A percentile compares a stretch with the other conserved stretches of the same genome.
These are phyloP conservation scores for Botrytis tulipae DNA, from an alignment of 2,329 filamentous ascomycete genomes.

Conservation along the genomic window DNA sequence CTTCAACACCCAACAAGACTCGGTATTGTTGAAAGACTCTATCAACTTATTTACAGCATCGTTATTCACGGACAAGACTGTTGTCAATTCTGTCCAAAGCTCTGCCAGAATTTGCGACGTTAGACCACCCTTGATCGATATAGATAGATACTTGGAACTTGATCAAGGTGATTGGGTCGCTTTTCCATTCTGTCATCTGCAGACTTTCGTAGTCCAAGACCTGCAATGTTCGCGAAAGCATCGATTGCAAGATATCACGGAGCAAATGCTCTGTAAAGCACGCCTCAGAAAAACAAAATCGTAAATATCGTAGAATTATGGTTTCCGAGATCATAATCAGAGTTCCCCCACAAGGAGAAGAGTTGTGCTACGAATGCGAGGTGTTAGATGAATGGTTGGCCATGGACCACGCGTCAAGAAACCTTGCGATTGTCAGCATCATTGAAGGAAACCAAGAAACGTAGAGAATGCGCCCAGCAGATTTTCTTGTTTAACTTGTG, in stretches of 20 bases:
- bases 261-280: background rate
- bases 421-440: background rate
- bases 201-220: background rate
- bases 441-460: background rate
- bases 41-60: background rate
- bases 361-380: background rate
- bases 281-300: background rate
- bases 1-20: background rate
- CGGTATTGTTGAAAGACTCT: background rate
- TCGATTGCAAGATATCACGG: background rate
- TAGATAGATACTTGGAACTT: background rate
- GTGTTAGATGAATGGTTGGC: background rate
- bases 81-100: slow-evolving; percentile 4
- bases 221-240: background rate
- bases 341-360: background rate
- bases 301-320: background rate
- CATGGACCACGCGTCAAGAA: background rate
- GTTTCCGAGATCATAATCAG: background rate
- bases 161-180: fast-evolving
- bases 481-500: too few species aligned
- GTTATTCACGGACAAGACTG: too few species aligned
- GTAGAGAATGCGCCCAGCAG: background rate
- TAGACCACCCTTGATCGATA: background rate
- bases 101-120: background rate
- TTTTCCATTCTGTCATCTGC: background rate